phyloP scores from a whole-genome alignment of 2,329 filamentous ascomycete genomes.

The Cadophora sp. region DNA sequence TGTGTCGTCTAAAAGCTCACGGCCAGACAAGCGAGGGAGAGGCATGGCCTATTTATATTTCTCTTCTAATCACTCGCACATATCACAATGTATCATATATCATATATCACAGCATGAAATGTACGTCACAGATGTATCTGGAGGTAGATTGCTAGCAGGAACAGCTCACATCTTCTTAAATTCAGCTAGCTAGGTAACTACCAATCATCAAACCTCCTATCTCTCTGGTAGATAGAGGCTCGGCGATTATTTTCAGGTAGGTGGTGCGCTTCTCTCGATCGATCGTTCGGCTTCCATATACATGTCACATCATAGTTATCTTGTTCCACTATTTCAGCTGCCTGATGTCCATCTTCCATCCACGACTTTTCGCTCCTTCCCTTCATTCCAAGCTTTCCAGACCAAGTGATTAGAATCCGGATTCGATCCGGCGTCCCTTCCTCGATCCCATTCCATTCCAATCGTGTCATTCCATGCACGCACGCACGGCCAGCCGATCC shows the following conservation, averaged over 20 bases:
- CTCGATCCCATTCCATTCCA: neutral
- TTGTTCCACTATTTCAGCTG: neutral
- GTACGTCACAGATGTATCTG: no score
- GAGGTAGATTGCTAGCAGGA: neutral
- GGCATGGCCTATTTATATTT: no score
- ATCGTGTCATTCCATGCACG: neutral
- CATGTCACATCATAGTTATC: constrained; percentile 7
- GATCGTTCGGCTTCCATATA: neutral
- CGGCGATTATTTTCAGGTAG: neutral
- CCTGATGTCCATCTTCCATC: neutral
- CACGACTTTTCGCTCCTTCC: neutral
- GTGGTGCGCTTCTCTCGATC: neutral
- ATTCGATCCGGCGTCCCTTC: constrained; percentile 3
- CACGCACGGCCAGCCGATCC: constrained; percentile 6
- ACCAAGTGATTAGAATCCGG: neutral
- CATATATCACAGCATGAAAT: no score
- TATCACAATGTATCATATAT: no score
- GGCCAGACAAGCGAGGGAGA: no score
- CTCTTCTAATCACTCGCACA: no score
- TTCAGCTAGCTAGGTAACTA: neutral
- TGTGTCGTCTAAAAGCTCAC: no score
- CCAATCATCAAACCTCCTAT: neutral
- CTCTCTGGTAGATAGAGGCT: neutral
- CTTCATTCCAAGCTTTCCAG: neutral
- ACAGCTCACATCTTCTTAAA: neutral